Evolutionary conservation across 2,329 filamentous ascomycete species (phyloP).

Genomic region (Calonectria pseudoturangicola): DNA sequence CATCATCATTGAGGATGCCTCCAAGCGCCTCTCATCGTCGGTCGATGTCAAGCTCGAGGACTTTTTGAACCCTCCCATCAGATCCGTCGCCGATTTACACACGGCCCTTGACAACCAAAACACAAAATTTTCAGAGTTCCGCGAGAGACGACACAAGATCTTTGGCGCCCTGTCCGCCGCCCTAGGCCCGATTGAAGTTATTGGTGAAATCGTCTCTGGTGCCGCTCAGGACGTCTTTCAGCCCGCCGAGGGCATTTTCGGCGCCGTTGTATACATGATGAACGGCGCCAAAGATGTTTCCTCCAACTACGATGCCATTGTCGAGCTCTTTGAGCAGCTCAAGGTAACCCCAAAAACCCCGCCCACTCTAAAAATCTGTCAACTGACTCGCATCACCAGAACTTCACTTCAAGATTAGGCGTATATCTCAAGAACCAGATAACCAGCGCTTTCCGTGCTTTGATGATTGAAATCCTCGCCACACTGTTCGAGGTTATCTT

Average conservation of each 20-base stretch:
- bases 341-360: slow-evolving; percentile 55
- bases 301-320: slow-evolving; percentile 65
- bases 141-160: slow-evolving; percentile 58
- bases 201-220: slow-evolving; percentile 62
- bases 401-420: slow-evolving; percentile 65
- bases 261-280: slow-evolving; percentile 65
- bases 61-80: slow-evolving; percentile 59
- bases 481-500: slow-evolving; percentile 67
- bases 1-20: slow-evolving; percentile 59
- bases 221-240: slow-evolving; percentile 62
- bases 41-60: slow-evolving; percentile 56
- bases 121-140: slow-evolving; percentile 60
- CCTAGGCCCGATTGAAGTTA: slow-evolving; percentile 62
- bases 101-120: slow-evolving; percentile 60
- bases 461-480: slow-evolving; percentile 64
- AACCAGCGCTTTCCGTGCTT: slow-evolving; percentile 61
- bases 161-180: slow-evolving; percentile 58
- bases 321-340: slow-evolving; percentile 65
- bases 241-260: slow-evolving; percentile 64
- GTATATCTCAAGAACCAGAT: slow-evolving; percentile 64
- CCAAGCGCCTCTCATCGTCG: slow-evolving; percentile 57
- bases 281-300: slow-evolving; percentile 67
- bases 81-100: slow-evolving; percentile 57
- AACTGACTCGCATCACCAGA: slow-evolving; percentile 49
- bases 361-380: slow-evolving; percentile 21